A percentile compares a stretch with the other conserved stretches of the same genome.
phyloP scores from a whole-genome alignment of 192 early-diverging fungal genomes.

The Cladochytrium replicatum region DNA sequence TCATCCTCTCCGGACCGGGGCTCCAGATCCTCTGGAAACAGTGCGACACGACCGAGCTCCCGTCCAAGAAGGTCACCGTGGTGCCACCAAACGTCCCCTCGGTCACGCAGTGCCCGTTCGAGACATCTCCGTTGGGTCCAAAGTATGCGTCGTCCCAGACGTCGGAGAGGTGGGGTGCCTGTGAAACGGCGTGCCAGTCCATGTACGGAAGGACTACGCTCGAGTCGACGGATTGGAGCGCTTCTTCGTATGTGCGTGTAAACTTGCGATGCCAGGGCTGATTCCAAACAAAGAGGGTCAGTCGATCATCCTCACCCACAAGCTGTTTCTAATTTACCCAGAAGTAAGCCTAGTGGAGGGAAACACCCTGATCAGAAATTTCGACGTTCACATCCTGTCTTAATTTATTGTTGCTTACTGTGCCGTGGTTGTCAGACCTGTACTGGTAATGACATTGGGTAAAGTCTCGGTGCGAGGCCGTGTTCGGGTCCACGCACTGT shows the following conservation, averaged over 20 bases:
- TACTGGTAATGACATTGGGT: background rate
- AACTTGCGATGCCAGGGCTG: constrained; percentile 29
- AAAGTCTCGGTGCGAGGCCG: constrained; percentile 2
- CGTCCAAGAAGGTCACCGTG: background rate
- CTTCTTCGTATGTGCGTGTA: constrained; percentile 16
- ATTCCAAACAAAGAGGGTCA: too few relatives aligned
- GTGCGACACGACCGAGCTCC: too few relatives aligned
- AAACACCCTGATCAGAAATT: too few relatives aligned
- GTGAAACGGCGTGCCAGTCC: constrained; percentile 48
- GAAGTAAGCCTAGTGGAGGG: background rate
- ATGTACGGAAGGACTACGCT: constrained; percentile 44
- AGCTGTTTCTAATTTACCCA: background rate
- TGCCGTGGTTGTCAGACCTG: background rate
- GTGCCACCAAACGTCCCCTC: constrained; percentile 2
- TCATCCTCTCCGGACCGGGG: too few relatives aligned
- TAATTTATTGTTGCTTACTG: too few relatives aligned
- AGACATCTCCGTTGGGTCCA: too few relatives aligned
- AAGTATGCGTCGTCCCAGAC: background rate
- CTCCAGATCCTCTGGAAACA: too few relatives aligned
- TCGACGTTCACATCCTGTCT: too few relatives aligned
- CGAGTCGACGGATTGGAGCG: constrained; percentile 16
- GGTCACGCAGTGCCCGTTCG: constrained; percentile 6
- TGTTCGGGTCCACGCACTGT: background rate
- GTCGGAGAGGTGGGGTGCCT: constrained; percentile 21
- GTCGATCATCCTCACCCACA: too few relatives aligned